Base-by-base conservation (phyloP, 495 filamentous ascomycete genomes). In the Talaromyces stipitatus region DNA sequence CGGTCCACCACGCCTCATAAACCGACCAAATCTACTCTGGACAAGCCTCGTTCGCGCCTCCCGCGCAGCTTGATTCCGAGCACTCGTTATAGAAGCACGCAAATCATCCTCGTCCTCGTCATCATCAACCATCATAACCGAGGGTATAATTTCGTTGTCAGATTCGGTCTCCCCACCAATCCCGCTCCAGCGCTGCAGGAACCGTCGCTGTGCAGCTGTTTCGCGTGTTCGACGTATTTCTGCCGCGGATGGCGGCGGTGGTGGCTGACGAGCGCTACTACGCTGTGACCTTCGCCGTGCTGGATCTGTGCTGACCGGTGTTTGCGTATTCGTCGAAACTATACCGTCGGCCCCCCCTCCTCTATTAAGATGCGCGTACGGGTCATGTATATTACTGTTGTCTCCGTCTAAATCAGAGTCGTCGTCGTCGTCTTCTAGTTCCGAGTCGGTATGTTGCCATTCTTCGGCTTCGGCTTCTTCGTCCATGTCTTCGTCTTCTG, bases 371-470 rank as follows among this genome's bases (percentile, higher is more conserved):
- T 68, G 62, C 4, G 58, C 48, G 41, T 69, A 68, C 7, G 61
- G 64, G 18, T 64, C 57, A 28, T 65, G 66, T 4, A 66, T 48
- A 30, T 65, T 63, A 59, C 63, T 67, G n/a, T 65, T 46, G 10
- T 73, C 62, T n/a, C 67, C 61, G 14, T 67, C 43, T 8, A 23
- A 11, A 32, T 28, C 41, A 58, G 23, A 62, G 2, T 72, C 72
- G 24, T 77, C 76, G 24, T 77, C 76, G 28, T 80, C 80, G 20
- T 88, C 69, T 56, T 85, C 83, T n/a, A 78, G 80, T 60, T 92
- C 89, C 6, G 88, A 90, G 70, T 95, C 90, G 20, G 90, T 95
- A 63, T 95, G 90, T 58, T 78, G 75, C 75, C 75, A 78, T 64
- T 75, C 72, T n/a, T 69, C 75, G 48, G 69, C 68, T 50, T 72